Evolutionary conservation across 2,329 filamentous ascomycete species (phyloP), one percentile per base, ranked within the genome.

Genomic region (Tolypocladium nubicola): DNA sequence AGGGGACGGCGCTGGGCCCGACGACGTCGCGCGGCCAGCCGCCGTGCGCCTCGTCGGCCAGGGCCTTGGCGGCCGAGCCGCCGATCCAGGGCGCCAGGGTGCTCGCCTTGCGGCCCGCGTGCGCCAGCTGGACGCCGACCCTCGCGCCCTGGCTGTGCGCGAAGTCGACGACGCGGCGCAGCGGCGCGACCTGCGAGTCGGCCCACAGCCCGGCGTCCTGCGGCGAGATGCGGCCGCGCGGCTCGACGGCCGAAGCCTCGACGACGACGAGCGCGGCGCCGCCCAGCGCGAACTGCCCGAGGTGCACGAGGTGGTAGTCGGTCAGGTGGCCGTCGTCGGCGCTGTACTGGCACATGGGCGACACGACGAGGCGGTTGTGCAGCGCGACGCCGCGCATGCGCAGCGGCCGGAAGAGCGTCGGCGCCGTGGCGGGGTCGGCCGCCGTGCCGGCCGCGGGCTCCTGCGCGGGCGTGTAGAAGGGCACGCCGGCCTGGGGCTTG

Each of bases 211-310:
- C 90, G 14, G 76, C 74, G 68, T 93, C 89, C 69, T 92, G 79
- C 1, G 90, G 90, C 0, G 88, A 88, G 75, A 96, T 96, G 57
- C 92, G 83, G 35, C 91, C 91, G 63, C 92, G 84, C 7, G 89
- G 73, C 11, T 82, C 77, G 0, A 96, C 88, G 38, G 85, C 78
- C 0, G 89, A 91, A 33, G 91, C 90, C 74, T 96, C 92, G 58
- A 92, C 78, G 59, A 91, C 82, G 53, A 87, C 76, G 21, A 96
- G 76, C 1, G 83, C 88, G 0, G 88, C 86, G 14, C 92, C 92
- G 57, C 87, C 84, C 58, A 87, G 78, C 26, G 89, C 81, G 63
- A 91, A 91, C 60, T 89, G 86, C 57, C 90, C 89, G 33, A 93
- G 78, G 67, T 96, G 91, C 19, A 90, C 85, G 54, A 93, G 76